These are phyloP conservation scores for Zymoseptoria tritici DNA, from an alignment of 2,329 filamentous ascomycete species.

Conservation along the genomic window DNA sequence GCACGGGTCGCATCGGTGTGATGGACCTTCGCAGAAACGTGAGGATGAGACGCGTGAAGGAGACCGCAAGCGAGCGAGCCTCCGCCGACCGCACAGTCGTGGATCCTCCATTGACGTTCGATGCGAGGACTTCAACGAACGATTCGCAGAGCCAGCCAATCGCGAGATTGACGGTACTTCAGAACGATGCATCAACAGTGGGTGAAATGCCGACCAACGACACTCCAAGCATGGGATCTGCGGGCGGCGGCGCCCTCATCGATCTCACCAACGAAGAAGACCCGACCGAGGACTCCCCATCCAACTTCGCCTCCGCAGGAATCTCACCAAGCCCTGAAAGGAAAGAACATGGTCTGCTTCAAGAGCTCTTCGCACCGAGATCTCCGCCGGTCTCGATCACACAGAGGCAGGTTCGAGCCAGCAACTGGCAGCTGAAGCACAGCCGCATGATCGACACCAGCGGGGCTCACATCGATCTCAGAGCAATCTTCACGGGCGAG, in stretches of 20 bases:
- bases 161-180: not conserved
- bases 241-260: not conserved
- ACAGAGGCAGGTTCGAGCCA: not conserved
- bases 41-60: not conserved
- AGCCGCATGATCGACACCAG: not conserved
- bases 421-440: not conserved
- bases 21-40: not conserved
- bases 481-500: not conserved
- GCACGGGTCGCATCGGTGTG: not conserved
- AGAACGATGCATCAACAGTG: not conserved
- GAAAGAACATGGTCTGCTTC: not conserved
- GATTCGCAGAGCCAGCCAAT: not conserved
- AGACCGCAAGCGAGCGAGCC: not conserved
- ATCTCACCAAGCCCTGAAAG: not conserved
- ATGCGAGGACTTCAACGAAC: too few relatives aligned
- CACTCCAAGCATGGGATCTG: not conserved
- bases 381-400: not conserved
- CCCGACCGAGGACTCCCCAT: not conserved
- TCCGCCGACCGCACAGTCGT: fast-evolving
- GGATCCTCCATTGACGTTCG: not conserved
- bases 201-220: not conserved
- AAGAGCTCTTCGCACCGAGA: not conserved
- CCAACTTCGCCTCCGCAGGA: not conserved
- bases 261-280: not conserved
- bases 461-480: not conserved